A percentile compares a stretch with the other conserved stretches of the same genome.
Conservation (phyloP, 352 stramenopile species). For the Globisporangium acanthophoron region DNA sequence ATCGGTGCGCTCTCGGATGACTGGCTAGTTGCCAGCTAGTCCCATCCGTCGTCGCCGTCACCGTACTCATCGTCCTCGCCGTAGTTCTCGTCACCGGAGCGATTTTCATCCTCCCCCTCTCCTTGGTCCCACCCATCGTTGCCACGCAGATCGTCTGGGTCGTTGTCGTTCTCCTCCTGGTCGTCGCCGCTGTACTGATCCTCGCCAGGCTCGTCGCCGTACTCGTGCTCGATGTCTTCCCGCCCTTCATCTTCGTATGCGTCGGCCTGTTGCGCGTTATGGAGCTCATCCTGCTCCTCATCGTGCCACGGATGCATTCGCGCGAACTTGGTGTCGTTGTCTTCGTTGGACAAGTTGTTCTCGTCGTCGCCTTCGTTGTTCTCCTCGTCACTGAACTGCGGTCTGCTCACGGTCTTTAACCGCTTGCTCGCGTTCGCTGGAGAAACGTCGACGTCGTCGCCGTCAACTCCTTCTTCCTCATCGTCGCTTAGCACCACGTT, state of each 20-base stretch:
- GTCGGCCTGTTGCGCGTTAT: conserved; percentile 15
- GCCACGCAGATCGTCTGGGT: not conserved
- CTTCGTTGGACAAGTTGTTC: not conserved
- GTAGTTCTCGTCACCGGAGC: not conserved
- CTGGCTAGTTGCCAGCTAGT: not conserved
- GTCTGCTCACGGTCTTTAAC: not conserved
- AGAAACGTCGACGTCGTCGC: not conserved
- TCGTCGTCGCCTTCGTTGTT: conserved; percentile 13
- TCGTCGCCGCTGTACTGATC: conserved; percentile 3
- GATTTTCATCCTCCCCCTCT: not conserved
- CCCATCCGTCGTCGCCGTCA: not conserved
- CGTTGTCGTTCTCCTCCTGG: conserved; percentile 15
- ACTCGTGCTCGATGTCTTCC: not conserved
- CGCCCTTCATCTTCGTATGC: conserved; percentile 16
- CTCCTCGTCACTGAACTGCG: conserved; percentile 18
- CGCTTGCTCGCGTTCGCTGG: not conserved
- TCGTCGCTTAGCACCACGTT: conserved; percentile 9
- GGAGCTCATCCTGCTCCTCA: conserved; percentile 19
- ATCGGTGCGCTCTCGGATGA: no score
- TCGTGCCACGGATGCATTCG: conserved; percentile 14
- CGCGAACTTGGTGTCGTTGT: conserved; percentile 14
- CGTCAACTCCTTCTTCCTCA: conserved; percentile 7
- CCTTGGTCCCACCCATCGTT: not conserved
- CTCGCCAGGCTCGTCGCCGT: conserved; percentile 3
- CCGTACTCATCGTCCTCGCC: not conserved